A percentile compares a stretch with the other conserved stretches of the same genome.
Conservation (phyloP, 805 yeast species). For the Sungouiella blattae region DNA sequence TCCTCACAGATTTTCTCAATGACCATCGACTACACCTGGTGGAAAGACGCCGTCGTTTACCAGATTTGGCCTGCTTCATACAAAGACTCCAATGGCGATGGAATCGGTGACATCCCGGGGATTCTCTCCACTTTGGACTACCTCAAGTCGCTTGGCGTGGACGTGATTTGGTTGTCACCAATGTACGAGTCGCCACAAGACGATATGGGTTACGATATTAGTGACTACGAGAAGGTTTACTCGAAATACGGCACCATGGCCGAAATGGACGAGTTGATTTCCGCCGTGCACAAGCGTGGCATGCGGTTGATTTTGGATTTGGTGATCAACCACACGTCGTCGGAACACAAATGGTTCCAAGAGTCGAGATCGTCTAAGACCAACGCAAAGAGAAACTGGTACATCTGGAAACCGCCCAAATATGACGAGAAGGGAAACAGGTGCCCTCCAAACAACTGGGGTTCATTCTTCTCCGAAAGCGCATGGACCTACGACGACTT, state of each 20-base stretch:
- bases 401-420: conserved; percentile 48
- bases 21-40: conserved; percentile 33
- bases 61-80: conserved; percentile 57
- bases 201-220: conserved; percentile 58
- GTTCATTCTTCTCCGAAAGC: conserved; percentile 44
- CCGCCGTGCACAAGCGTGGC: conserved; percentile 42
- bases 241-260: conserved; percentile 48
- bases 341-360: conserved; percentile 52
- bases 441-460: conserved; percentile 53
- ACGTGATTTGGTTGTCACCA: conserved; percentile 52
- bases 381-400: conserved; percentile 56
- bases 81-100: conserved; percentile 53
- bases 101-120: conserved; percentile 52
- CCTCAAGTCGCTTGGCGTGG: conserved; percentile 43
- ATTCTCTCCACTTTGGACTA: conserved; percentile 46
- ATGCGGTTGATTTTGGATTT: conserved; percentile 45
- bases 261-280: conserved; percentile 45
- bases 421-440: conserved; percentile 42
- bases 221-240: conserved; percentile 46
- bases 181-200: conserved; percentile 52
- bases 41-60: conserved; percentile 52
- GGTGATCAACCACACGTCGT: conserved; percentile 52
- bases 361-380: conserved; percentile 45
- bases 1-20: too few relatives aligned
- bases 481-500: conserved; percentile 52